Evolutionary conservation across 2,329 filamentous ascomycete genomes (phyloP).

Genomic region (Lecanicillium sp.): DNA sequence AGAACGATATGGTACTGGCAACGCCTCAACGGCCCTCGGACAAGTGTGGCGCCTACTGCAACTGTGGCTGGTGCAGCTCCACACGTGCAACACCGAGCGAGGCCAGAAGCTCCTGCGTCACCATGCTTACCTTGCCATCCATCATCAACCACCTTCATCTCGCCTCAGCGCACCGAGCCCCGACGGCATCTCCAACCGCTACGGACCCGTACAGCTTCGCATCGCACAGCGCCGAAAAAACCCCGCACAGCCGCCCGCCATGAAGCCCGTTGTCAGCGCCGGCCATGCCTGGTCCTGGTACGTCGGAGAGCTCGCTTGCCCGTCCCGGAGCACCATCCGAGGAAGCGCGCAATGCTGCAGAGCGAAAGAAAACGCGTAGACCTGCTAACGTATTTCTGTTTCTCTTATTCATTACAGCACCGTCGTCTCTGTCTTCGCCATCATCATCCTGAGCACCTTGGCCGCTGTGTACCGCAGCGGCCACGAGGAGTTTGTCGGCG

Average conservation of each 20-base stretch:
- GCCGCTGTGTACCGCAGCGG: conserved; percentile 69
- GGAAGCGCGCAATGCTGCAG: background rate
- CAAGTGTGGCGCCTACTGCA: too few relatives aligned
- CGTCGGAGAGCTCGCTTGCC: too few relatives aligned
- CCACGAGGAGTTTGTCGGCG: conserved; percentile 79
- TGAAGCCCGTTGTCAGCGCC: conserved; percentile 92
- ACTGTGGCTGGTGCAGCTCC: background rate
- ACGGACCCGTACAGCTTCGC: background rate
- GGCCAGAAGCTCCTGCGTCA: conserved; percentile 11
- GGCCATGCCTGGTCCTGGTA: conserved; percentile 96
- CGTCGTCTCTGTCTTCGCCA: conserved; percentile 60
- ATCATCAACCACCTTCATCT: background rate
- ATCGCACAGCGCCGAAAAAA: background rate
- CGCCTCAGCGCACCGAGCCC: background rate
- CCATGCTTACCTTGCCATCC: background rate
- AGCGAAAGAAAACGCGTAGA: background rate
- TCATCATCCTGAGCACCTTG: conserved; percentile 58
- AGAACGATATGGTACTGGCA: too few relatives aligned
- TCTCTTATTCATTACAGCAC: conserved; percentile 51
- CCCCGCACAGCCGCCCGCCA: conserved; percentile 39
- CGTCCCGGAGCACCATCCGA: background rate
- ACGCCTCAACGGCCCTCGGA: too few relatives aligned
- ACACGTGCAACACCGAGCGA: background rate
- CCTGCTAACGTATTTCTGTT: background rate
- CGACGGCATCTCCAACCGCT: background rate